phyloP scores from a whole-genome alignment of 1,284 basidiomycete genomes.

The Ceratobasidium theobromae region DNA sequence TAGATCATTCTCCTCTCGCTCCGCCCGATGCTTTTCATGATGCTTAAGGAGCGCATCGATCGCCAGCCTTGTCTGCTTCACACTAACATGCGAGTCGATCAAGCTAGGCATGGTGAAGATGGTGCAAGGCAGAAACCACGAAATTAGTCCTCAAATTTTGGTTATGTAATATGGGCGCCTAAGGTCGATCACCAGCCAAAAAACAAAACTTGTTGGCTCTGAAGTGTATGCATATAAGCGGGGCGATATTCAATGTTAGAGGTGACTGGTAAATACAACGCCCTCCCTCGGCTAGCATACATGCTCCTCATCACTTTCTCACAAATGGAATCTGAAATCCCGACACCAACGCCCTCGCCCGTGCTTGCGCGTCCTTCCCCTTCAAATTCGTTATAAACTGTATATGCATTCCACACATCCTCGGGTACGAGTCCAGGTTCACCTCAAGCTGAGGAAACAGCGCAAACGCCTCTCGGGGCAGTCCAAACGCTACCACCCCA shows the following conservation, averaged over 20 bases:
- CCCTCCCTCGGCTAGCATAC: neutral
- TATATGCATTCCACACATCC: conserved; percentile 84
- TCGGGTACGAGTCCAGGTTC: conserved; percentile 86
- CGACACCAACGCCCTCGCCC: conserved; percentile 79
- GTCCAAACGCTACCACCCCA: conserved; percentile 87
- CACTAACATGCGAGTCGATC: conserved; percentile 68
- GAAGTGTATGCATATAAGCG: conserved; percentile 14
- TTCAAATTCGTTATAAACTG: conserved; percentile 85
- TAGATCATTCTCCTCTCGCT: conserved; percentile 74
- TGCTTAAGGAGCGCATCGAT: conserved; percentile 74
- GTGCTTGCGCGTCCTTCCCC: conserved; percentile 83
- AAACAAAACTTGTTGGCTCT: neutral
- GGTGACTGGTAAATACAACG: no score
- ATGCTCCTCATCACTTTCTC: conserved; percentile 38
- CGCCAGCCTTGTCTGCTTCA: conserved; percentile 74
- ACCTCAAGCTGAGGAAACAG: conserved; percentile 90
- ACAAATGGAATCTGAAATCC: conserved; percentile 87
- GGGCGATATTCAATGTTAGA: no score
- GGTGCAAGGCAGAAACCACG: neutral
- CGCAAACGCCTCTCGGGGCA: conserved; percentile 81
- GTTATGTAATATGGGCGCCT: conserved; percentile 7
- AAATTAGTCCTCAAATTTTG: conserved; percentile 26
- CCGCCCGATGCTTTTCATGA: conserved; percentile 60
- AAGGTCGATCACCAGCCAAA: neutral
- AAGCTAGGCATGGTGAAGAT: conserved; percentile 39